Base-by-base conservation (phyloP, 2,329 filamentous ascomycete species). In the Cordyceps fumosorosea region DNA sequence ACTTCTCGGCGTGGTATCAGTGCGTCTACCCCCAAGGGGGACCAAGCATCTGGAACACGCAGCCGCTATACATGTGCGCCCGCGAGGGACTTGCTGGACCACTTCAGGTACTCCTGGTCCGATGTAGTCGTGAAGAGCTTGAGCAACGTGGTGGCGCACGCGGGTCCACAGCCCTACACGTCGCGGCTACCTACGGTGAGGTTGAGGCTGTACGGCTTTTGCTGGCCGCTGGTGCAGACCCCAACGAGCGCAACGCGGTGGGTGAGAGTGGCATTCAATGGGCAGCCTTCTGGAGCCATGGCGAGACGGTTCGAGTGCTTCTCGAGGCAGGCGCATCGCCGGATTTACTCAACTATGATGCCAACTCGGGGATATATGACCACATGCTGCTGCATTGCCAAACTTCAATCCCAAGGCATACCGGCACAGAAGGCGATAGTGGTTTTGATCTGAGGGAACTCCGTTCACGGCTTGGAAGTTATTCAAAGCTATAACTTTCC, bases 1-100 rank as follows among this genome's bases (percentile, higher is more conserved):
- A 53, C 45, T 62, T 62, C 50, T 54, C 60, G n/a, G 44, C 60
- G 7, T 62, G 60, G 60, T 62, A 62, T 29, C 60, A 62, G 54
- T 58, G 60, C 48, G 26, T 58, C 20, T 62, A 51, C 20, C 60
- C 60, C 2, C 45, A 52, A 7, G 40, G 60, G 7, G 54, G 26
- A 1, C 16, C 60, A 5, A 12, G 6, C 2, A 58, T 45, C n/a
- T 62, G 60, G 60, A 34, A 10, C 16, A 62, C 60, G 18, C 32
- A 20, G 45, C 60, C 60, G 3, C 54, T 62, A 5, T 62, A 62
- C 34, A 62, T 62, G 34, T 62, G 60, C 34, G 60, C 60, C 20
- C 48, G 60, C 22, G 60, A 62, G 29, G 60, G 60, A 10, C 60
- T 62, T 18, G 26, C 47, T 16, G 60, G 22, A 10, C 52, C 48